Percentiles rank a stretch among this genome's conserved stretches.
These are phyloP conservation scores for Zizania latifolia DNA, from an alignment of 176 grass and related monocot genomes.

Conservation along the genomic window DNA sequence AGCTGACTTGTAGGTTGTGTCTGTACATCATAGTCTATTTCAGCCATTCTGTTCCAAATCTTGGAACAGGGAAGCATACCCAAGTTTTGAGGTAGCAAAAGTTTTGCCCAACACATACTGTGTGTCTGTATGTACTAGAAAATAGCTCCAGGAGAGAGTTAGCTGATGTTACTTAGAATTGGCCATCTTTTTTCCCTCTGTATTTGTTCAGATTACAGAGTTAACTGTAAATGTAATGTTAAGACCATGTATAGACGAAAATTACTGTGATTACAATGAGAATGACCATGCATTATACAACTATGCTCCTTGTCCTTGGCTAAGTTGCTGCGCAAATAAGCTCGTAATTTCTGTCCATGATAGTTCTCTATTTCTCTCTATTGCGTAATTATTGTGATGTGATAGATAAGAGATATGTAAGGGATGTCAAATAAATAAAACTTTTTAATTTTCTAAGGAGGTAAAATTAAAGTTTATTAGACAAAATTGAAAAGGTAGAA, in stretches of 20 bases:
- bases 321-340: neutral
- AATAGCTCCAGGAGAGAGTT: slow-evolving; percentile 9
- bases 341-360: neutral
- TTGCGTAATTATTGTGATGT: too few relatives aligned
- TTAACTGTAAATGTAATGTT: slow-evolving; percentile 7
- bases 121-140: too few relatives aligned
- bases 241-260: neutral
- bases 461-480: too few relatives aligned
- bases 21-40: neutral
- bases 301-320: neutral
- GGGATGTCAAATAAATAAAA: too few relatives aligned
- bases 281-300: neutral
- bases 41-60: neutral
- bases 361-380: too few relatives aligned
- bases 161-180: neutral
- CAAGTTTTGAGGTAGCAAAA: slow-evolving; percentile 25
- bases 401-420: too few relatives aligned
- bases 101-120: slow-evolving; percentile 17
- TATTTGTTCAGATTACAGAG: neutral
- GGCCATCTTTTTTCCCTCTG: neutral
- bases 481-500: too few relatives aligned
- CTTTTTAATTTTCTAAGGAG: too few relatives aligned
- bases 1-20: slow-evolving; percentile 1
- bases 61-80: neutral
- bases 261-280: neutral